phyloP scores from a whole-genome alignment of 75 land plant genomes.

The Picea glauca region DNA sequence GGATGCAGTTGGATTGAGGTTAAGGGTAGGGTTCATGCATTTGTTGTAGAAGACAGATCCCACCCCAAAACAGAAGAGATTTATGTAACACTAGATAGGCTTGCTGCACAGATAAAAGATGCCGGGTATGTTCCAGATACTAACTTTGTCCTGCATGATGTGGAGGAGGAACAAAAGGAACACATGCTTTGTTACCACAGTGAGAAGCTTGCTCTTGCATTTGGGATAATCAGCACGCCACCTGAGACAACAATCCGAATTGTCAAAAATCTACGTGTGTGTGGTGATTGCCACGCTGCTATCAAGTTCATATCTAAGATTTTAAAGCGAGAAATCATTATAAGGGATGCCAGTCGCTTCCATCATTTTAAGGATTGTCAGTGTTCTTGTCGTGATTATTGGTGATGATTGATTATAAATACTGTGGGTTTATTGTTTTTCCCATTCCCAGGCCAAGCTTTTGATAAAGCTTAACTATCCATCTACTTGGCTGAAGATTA shows the following conservation, averaged over 20 bases:
- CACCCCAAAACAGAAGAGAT: neutral
- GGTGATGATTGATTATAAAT: neutral
- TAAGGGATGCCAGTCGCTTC: conserved; percentile 6
- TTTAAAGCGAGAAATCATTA: conserved; percentile 3
- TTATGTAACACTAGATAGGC: neutral
- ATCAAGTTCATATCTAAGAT: conserved; percentile 10
- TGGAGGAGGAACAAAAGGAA: conserved; percentile 7
- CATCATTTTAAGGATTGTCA: conserved; percentile 5
- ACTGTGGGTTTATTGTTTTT: neutral
- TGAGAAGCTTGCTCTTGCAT: conserved; percentile 1
- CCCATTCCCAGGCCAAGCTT: neutral
- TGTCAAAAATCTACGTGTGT: neutral
- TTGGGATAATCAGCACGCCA: conserved; percentile 1
- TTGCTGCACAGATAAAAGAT: neutral
- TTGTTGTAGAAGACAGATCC: neutral
- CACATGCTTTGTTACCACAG: conserved; percentile 3
- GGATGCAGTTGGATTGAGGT: conserved; percentile 9
- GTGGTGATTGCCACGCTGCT: conserved; percentile 6
- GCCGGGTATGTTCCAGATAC: neutral
- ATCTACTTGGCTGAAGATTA: neutral
- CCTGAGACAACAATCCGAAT: neutral
- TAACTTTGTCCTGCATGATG: conserved; percentile 3
- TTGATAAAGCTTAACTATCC: neutral
- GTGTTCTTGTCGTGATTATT: conserved; percentile 6
- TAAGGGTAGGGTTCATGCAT: conserved; percentile 7